phyloP scores from a whole-genome alignment of 164 flowering plant genomes.

The Vitis amurensis region DNA sequence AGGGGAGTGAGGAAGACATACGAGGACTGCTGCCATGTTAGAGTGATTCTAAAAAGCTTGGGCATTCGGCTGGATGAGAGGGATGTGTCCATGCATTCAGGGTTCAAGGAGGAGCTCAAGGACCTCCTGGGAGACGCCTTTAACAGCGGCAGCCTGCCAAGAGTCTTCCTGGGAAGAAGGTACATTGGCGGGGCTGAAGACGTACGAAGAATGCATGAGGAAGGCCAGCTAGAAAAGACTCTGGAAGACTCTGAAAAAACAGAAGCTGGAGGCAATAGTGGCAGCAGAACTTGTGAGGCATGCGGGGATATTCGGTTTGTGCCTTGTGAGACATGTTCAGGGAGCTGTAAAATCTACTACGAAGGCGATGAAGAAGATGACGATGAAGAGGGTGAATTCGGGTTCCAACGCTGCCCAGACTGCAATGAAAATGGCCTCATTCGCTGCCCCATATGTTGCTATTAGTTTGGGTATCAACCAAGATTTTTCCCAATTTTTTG shows the following conservation, averaged over 20 bases:
- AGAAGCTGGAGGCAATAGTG: constrained; percentile 32
- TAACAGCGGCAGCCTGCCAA: constrained; percentile 48
- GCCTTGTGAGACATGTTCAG: constrained; percentile 80
- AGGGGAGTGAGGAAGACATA: constrained; percentile 91
- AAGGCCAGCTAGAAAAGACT: constrained; percentile 63
- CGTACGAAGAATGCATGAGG: constrained; percentile 64
- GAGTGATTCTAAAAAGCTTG: constrained; percentile 60
- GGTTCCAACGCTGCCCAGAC: constrained; percentile 74
- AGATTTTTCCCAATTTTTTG: background rate
- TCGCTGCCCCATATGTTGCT: constrained; percentile 71
- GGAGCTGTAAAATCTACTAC: constrained; percentile 80
- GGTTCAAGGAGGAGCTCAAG: constrained; percentile 73
- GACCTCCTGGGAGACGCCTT: constrained; percentile 52
- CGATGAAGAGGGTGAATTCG: constrained; percentile 33
- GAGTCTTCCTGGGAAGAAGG: constrained; percentile 61
- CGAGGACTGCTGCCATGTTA: constrained; percentile 76
- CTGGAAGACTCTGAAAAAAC: constrained; percentile 51
- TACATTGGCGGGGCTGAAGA: constrained; percentile 86
- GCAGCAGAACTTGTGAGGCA: constrained; percentile 50
- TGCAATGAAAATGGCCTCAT: constrained; percentile 89
- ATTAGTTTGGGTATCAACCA: constrained; percentile 14
- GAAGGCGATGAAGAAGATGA: constrained; percentile 42
- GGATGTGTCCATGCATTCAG: constrained; percentile 89
- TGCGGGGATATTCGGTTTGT: constrained; percentile 89
- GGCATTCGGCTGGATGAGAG: constrained; percentile 77